A percentile compares a stretch with the other conserved stretches of the same genome.
Evolutionary conservation across 106 monocot species (phyloP).

Genomic region (Chionographis japonica): DNA sequence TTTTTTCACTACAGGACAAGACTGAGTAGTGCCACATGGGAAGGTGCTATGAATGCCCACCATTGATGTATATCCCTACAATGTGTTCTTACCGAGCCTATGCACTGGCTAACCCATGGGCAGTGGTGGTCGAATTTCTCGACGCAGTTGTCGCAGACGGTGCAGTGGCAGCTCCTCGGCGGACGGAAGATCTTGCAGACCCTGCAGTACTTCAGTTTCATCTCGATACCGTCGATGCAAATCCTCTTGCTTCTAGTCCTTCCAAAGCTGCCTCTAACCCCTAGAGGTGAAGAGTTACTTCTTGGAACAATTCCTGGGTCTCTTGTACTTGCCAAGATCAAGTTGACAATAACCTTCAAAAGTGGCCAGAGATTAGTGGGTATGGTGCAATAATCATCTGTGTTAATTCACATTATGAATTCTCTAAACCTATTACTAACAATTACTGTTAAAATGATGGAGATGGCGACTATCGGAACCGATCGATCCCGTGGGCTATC

Average conservation of each 20-base stretch:
- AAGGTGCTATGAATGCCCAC: no score
- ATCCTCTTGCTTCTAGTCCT: constrained; percentile 25
- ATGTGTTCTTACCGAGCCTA: constrained; percentile 39
- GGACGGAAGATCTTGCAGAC: constrained; percentile 40
- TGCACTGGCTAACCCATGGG: constrained; percentile 61
- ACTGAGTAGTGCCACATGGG: no score
- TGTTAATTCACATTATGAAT: neutral
- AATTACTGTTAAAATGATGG: constrained; percentile 17
- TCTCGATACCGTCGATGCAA: constrained; percentile 27
- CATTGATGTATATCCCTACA: no score
- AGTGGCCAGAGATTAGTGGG: neutral
- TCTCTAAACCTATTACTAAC: constrained; percentile 7
- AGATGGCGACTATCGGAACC: neutral
- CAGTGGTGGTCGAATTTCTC: constrained; percentile 76
- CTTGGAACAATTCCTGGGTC: constrained; percentile 48
- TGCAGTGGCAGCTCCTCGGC: constrained; percentile 51
- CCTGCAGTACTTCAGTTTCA: constrained; percentile 49
- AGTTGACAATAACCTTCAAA: constrained; percentile 32
- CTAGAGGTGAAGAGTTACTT: constrained; percentile 3
- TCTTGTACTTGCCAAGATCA: constrained; percentile 36
- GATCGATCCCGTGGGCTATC: neutral
- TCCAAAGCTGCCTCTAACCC: constrained; percentile 7
- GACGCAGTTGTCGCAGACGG: constrained; percentile 60
- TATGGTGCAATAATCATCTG: neutral
- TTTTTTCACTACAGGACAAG: no score